Base-by-base conservation (phyloP, 805 yeast species). In the Scheffersomyces coipomensis region DNA sequence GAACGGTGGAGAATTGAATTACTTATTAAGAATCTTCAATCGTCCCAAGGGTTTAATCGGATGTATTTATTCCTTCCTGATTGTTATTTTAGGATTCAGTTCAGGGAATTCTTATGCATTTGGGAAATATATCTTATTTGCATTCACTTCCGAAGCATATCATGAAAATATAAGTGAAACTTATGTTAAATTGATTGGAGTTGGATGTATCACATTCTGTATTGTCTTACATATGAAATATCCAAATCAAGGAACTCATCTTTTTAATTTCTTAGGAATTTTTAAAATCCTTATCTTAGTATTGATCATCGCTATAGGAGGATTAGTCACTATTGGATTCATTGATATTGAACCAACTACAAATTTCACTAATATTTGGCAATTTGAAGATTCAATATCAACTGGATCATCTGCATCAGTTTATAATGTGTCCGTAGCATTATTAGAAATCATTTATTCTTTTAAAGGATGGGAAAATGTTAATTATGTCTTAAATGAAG, bases 391-490 rank as follows among this genome's bases (percentile, higher is more conserved):
- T 29, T 22, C 38, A 34, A 13, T 5, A 5, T 17, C 41, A 18
- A n/a, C 42, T 8, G 71, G 78, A 13, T 13, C 17, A 5, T n/a
- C 30, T 13, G 5, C 30, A 5, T 27, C 30, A 13, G 17, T 27
- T 6, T 81, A 78, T 49, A 72, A 76, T 27, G 52, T 73, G 5
- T 70, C 85, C 1, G 79, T 79, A 26, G 85, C 82, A 0, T 52
- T 81, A 24, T 53, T 81, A 26, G 76, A 82, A 35, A 73, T 81
- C 18, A 76, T 81, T 11, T 81, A 79, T 51, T 78, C 85, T 0
- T 81, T 79, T 57, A 75, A 80, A 43, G 87, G 87, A 4, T 81
- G 86, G 85, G 86, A 81, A 46, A 81, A 81, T 47, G 82, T 81
- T 31, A 81, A 81, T 51, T 75, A 78, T 46, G 87, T 81, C 1